Base-by-base conservation (phyloP, 2,329 filamentous ascomycete genomes). In the Verticillium isaacii region DNA sequence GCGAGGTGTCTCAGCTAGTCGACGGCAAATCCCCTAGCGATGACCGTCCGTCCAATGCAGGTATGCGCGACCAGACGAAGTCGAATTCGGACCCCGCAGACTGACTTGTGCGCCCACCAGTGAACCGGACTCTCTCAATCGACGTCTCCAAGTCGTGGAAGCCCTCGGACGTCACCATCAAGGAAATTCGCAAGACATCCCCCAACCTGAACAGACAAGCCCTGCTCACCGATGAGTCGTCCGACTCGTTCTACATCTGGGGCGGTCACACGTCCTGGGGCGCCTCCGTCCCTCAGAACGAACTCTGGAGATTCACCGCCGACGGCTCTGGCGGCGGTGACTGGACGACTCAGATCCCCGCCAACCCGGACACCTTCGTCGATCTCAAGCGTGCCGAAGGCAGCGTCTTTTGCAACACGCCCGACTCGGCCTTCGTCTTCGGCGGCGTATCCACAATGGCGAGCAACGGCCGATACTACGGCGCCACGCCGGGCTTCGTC, bases 71-170 rank as follows among this genome's bases (percentile, higher is more conserved):
- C 56, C n/a, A 17, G 25, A 50, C 19, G 7, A 3, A 8, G 8
- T 50, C 45, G 17, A 19, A 19, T 1, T 15, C 17, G 4, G 6
- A n/a, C 8, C 41, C 25, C 7, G 7, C 37, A 36, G 12, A 39
- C 41, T 23, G 6, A 37, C 23, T 3, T 23, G 45, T 7, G 9
- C 9, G 19, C 9, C 9, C 9, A 56, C 36, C 62, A 73, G 73
- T 74, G 1, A 72, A 71, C 61, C 65, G 67, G 1, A 77, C 74
- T 0, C 67, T 76, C 41, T 75, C 75, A 9, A 67, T 78, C 23
- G 64, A 65, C 56, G 58, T 77, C 23, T 69, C 68, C 9, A 59
- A 70, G 41, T 70, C 70, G 34, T 76, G 75, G 75, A 73, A 70
- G n/a, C 72, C 73, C 62, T 61, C 70, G 2, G 72, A 69, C 15